Evolutionary conservation across 2,329 filamentous ascomycete genomes (phyloP).

Genomic region (Dothideomycetidae sp.): DNA sequence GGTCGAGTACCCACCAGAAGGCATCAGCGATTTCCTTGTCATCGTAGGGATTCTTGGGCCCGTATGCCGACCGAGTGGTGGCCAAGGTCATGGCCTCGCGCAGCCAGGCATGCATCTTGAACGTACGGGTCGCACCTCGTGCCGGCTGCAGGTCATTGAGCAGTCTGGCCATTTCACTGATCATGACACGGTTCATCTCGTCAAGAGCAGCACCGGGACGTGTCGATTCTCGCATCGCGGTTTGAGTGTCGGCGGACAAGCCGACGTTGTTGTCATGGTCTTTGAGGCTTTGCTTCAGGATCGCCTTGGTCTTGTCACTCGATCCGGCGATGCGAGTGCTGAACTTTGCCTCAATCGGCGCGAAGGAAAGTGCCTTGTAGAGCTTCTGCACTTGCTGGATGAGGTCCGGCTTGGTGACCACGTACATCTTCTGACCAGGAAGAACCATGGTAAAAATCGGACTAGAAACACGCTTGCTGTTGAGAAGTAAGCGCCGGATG

Average conservation of each 20-base stretch:
- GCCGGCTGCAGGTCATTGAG: no score
- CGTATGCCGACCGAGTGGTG: slow-evolving; percentile 1
- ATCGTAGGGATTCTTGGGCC: not conserved
- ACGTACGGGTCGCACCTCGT: no score
- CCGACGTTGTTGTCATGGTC: not conserved
- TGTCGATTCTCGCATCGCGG: slow-evolving; percentile 23
- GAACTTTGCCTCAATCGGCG: slow-evolving; percentile 28
- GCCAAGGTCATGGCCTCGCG: not conserved
- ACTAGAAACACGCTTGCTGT: slow-evolving; percentile 18
- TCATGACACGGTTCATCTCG: slow-evolving; percentile 24
- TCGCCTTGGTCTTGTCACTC: slow-evolving; percentile 19
- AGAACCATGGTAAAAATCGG: slow-evolving; percentile 33
- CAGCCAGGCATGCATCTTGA: not conserved
- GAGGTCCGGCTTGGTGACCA: slow-evolving; percentile 29
- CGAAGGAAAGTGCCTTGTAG: slow-evolving; percentile 29
- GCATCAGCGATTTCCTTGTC: slow-evolving; percentile 1
- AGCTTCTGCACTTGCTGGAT: slow-evolving; percentile 27
- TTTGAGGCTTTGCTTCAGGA: slow-evolving; percentile 16
- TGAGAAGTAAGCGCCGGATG: no score
- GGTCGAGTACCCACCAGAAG: not conserved
- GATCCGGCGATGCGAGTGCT: slow-evolving; percentile 27
- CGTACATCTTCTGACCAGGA: slow-evolving; percentile 31
- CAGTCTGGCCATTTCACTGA: slow-evolving; percentile 20
- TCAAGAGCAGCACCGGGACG: slow-evolving; percentile 20
- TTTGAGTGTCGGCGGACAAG: not conserved